Evolutionary conservation across 129 eudicot genomes (phyloP).

Genomic region (sunflower (Helianthus annuus)): DNA sequence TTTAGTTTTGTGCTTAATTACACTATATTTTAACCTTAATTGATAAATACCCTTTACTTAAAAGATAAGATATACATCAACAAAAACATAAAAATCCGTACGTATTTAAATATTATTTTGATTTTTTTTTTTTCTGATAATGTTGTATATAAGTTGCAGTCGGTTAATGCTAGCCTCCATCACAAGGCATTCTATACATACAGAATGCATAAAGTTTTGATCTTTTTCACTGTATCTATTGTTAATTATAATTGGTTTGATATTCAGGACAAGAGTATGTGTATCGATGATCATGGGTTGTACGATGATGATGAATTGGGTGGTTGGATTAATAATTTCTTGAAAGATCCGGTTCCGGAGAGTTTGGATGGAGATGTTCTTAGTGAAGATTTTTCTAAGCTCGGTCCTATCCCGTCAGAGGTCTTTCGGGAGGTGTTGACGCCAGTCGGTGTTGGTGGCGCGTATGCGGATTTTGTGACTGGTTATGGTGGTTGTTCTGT

Average conservation of each 20-base stretch:
- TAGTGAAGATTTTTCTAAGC: conserved; percentile 46
- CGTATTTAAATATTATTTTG: background rate
- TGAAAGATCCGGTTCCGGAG: conserved; percentile 51
- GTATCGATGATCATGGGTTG: conserved; percentile 19
- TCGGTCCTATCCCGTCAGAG: conserved; percentile 63
- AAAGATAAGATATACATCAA: background rate
- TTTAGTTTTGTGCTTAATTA: too few species aligned
- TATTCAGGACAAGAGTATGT: conserved; percentile 27
- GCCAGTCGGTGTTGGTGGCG: conserved; percentile 25
- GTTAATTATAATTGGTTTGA: background rate
- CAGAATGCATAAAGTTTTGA: background rate
- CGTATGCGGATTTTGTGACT: conserved; percentile 1
- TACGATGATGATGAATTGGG: conserved; percentile 33
- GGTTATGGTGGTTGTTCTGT: conserved; percentile 12
- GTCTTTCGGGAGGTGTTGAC: conserved; percentile 30
- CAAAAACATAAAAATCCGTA: conserved; percentile 6
- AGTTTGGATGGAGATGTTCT: conserved; percentile 51
- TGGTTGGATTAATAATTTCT: conserved; percentile 30
- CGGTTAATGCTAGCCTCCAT: background rate
- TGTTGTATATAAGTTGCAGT: background rate
- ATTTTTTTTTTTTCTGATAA: background rate
- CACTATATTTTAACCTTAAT: too few species aligned
- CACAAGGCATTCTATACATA: background rate
- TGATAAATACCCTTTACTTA: background rate
- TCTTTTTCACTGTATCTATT: background rate